Evolutionary conservation across 768 basidiomycete genomes (phyloP), one percentile per base, ranked within the genome.

Genomic region (Lentinula aciculospora): DNA sequence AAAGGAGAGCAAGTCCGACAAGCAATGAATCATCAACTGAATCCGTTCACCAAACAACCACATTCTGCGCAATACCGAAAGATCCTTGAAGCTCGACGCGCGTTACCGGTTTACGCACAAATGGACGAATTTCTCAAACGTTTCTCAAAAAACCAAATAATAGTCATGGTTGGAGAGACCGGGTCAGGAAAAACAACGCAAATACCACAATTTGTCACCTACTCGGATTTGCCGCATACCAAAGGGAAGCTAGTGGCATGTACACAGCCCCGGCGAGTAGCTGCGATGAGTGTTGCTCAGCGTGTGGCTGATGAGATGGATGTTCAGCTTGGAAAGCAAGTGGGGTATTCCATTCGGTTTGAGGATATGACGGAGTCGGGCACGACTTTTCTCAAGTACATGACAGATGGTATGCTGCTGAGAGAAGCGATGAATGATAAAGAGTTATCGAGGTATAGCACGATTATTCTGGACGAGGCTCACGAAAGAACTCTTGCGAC

Each of bases 251-350:
- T 98, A 64, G 87, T 99, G 3, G 96, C 96, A 0, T 99, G 96
- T 66, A 99, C 96, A 2, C 96, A 99, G 68, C 96, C 96, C 1
- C 80, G 96, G 64, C 82, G 96, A 75, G 94, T 99, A 3, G 94
- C 96, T 10, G 94, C 96, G 8, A 98, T 97, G 93, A 93, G 91
- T 15, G 96, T 98, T 2, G 96, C 96, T 21, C 95, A 96, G 70
- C 94, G 96, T 74, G 96, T 99, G 1, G 94, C 96, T 4, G 96
- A 98, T 67, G 96, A 98, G 72, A 95, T 98, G 94, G 96, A 98
- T 69, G 92, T 99, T 4, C 81, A 86, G 70, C 86, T 99, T 1
- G 96, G 96, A 31, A 87, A 91, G 65, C 88, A 98, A 61, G 96
- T 98, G 61, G 96, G 96, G 56, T 99, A 99, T 72, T 93, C 92